These are phyloP conservation scores for Talaromyces sp. DNA, from an alignment of 2,329 filamentous ascomycete genomes.

Conservation along the genomic window DNA sequence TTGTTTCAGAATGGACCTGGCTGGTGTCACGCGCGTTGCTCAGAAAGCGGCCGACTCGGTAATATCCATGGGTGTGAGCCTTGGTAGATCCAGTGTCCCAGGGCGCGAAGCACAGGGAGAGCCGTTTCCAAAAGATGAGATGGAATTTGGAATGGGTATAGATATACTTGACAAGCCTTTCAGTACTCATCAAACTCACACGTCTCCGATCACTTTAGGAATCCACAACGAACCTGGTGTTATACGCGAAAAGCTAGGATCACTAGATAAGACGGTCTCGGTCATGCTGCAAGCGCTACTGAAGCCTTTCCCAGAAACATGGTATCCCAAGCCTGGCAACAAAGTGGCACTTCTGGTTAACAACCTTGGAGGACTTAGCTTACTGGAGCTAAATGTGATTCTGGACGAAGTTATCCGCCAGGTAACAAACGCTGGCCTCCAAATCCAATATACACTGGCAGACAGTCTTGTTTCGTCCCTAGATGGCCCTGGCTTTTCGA, in stretches of 20 bases:
- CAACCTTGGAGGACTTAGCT: neutral
- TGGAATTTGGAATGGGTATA: neutral
- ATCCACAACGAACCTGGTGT: neutral
- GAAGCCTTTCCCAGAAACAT: neutral
- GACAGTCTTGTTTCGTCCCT: neutral
- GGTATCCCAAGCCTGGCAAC: neutral
- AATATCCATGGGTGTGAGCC: neutral
- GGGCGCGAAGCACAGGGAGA: neutral
- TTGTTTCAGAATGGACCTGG: neutral
- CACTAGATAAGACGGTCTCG: neutral
- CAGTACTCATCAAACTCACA: neutral
- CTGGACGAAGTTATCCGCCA: neutral
- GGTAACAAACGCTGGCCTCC: neutral
- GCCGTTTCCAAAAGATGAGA: neutral
- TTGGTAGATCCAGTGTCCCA: neutral
- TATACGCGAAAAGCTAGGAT: neutral
- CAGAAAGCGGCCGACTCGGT: neutral
- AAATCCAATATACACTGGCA: neutral
- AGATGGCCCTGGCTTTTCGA: slow-evolving; percentile 2
- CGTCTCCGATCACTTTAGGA: neutral
- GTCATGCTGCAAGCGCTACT: neutral
- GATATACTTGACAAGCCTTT: neutral
- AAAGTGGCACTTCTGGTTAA: neutral
- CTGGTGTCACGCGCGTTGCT: neutral
- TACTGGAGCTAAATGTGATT: neutral